These are phyloP conservation scores for Globisporangium emineosum DNA, from an alignment of 352 stramenopile species.

Conservation along the genomic window DNA sequence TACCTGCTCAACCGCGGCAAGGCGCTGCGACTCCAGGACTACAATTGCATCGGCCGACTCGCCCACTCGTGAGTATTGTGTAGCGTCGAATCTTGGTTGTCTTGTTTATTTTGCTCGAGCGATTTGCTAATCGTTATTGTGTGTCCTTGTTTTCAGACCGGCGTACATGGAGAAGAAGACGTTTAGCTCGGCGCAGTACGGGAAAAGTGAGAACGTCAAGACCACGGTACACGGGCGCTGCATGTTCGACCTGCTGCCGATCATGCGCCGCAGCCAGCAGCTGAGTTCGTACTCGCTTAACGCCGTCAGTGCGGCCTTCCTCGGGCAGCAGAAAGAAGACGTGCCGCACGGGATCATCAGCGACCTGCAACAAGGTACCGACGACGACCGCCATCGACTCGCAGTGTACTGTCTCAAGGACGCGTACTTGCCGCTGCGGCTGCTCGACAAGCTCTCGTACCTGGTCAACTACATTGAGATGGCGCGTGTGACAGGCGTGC, in stretches of 20 bases:
- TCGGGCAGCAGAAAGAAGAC: constrained; percentile 99
- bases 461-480: constrained; percentile 99
- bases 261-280: constrained; percentile 99
- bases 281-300: constrained; percentile 99
- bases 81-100: neutral
- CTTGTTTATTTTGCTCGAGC: neutral
- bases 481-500: constrained; percentile 98
- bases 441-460: constrained; percentile 98
- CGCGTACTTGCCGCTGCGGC: constrained; percentile 93
- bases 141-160: constrained; percentile 19
- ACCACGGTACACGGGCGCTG: constrained; percentile 97
- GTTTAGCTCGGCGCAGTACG: constrained; percentile 97
- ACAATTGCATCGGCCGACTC: constrained; percentile 86
- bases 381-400: constrained; percentile 97
- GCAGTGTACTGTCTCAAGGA: constrained; percentile 99
- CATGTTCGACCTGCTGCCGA: constrained; percentile 98
- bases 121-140: neutral
- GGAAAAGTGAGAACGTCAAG: constrained; percentile 98
- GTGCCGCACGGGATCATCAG: constrained; percentile 99
- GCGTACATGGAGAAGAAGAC: constrained; percentile 97
- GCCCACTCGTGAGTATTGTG: constrained; percentile 61
- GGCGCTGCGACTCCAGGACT: constrained; percentile 79
- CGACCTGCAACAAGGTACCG: constrained; percentile 90
- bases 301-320: constrained; percentile 96
- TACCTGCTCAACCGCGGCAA: constrained; percentile 99